Evolutionary conservation across 225 moss, liverwort and hornwort genomes (phyloP), one percentile per base, ranked within the genome.

Genomic region (Neckera pumila): DNA sequence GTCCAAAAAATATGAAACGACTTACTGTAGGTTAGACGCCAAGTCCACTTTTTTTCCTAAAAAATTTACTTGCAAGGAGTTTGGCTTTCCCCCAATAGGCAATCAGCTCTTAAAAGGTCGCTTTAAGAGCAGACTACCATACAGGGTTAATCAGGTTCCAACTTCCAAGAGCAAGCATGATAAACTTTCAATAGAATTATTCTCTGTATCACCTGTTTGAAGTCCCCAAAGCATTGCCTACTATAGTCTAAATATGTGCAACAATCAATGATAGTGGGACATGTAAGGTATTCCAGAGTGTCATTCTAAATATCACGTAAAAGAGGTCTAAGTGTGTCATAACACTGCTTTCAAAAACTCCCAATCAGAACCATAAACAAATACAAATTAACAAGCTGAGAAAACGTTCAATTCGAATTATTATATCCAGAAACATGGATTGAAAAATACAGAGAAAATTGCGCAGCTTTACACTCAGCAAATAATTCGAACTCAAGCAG

Each of bases 391-490:
- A 70, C 25, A 60, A 78, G 70, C 82, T 77, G 59, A 54, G 79
- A n/a, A 58, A 66, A 65, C 53, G n/a, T 30, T 61, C 66, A 28
- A 88, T 83, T 83, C n/a, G 26, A 79, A 83, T 87, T 88, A 70
- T 86, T 83, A 81, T 63, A 81, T 81, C 69, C 75, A 62, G 61
- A 42, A 69, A 43, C 34, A 38, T 53, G 70, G 60, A 60, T 83
- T 77, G 88, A 79, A 85, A 62, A 88, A 54, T 88, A 80, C 86
- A 86, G 33, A 49, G 83, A 84, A 36, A 89, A 81, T 36, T 81
- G 76, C 58, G 89, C 65, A 84, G 81, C 76, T 88, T 89, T 90
- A 90, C 89, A 90, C 86, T 88, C 92, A 56, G 64, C 87, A 64
- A 78, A 81, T 42, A 56, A 87, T 58, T 80, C 42, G 40, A 76